These are phyloP conservation scores for Neoarthrinium moseri DNA, from an alignment of 2,329 filamentous ascomycete species.

Conservation along the genomic window DNA sequence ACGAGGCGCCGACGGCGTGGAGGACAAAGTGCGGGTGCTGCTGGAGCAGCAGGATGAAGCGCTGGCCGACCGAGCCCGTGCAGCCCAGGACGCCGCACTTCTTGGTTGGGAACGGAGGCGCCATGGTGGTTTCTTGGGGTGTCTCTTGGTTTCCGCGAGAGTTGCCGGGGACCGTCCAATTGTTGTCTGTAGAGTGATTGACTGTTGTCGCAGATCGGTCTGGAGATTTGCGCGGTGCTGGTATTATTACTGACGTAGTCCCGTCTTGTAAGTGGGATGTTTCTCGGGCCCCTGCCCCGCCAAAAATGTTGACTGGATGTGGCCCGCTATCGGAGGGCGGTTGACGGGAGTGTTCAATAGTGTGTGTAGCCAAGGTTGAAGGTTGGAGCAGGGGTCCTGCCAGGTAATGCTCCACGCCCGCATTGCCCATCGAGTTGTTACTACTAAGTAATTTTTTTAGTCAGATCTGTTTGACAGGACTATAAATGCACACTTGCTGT, in stretches of 20 bases:
- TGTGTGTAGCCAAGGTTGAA: too few species aligned
- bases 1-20: slow-evolving; percentile 85
- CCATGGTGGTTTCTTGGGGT: slow-evolving; percentile 17
- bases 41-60: slow-evolving; percentile 89
- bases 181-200: not conserved
- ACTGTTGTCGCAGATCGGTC: not conserved
- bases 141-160: slow-evolving; percentile 4
- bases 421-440: too few species aligned
- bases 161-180: not conserved
- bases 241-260: not conserved
- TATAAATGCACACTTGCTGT: too few species aligned
- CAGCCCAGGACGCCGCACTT: slow-evolving; percentile 78
- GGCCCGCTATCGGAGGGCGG: slow-evolving; percentile 8
- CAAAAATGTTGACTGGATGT: slow-evolving; percentile 10
- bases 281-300: slow-evolving; percentile 7
- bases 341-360: too few species aligned
- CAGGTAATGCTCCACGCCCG: too few species aligned
- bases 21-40: slow-evolving; percentile 85
- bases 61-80: slow-evolving; percentile 91
- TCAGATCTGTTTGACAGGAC: too few species aligned
- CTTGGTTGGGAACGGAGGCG: slow-evolving; percentile 50
- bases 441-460: too few species aligned
- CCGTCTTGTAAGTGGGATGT: not conserved
- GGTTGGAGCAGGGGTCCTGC: too few species aligned
- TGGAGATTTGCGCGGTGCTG: not conserved